These are phyloP conservation scores for Exophiala sp. DNA, from an alignment of 2,329 filamentous ascomycete genomes.

Conservation along the genomic window DNA sequence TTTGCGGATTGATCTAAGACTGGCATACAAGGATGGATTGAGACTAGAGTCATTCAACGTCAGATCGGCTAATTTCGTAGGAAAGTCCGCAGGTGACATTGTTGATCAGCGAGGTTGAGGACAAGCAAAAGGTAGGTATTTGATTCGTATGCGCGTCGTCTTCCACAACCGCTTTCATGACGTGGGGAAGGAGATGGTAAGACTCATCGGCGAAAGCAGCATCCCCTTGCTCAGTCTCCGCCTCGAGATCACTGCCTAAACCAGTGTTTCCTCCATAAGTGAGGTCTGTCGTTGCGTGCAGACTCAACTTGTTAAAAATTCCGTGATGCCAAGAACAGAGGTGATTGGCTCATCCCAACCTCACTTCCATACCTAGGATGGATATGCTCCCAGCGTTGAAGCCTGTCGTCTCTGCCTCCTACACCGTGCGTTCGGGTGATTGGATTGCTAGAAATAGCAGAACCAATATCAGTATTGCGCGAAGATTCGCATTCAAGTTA, in stretches of 20 bases:
- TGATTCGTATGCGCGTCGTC: background rate
- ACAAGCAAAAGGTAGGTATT: background rate
- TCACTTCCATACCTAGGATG: background rate
- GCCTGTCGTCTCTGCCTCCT: background rate
- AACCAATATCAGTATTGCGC: too few relatives aligned
- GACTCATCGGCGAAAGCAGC: too few relatives aligned
- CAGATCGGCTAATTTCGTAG: slow-evolving; percentile 22
- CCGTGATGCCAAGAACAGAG: slow-evolving; percentile 13
- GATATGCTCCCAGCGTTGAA: background rate
- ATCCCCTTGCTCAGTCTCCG: too few relatives aligned
- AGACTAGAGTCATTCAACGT: slow-evolving; percentile 13
- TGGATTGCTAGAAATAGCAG: too few relatives aligned
- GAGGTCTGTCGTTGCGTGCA: background rate
- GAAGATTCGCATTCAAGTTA: slow-evolving; percentile 10
- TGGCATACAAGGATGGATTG: slow-evolving; percentile 20
- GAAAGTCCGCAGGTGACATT: slow-evolving; percentile 18
- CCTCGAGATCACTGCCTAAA: background rate
- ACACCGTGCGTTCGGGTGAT: too few relatives aligned
- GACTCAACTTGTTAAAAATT: slow-evolving; percentile 1
- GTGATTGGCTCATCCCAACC: slow-evolving; percentile 5
- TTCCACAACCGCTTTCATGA: background rate
- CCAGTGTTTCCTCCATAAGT: background rate
- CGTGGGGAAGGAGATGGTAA: background rate
- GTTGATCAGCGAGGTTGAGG: background rate
- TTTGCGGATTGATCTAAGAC: slow-evolving; percentile 65